Percentiles rank a stretch among this genome's conserved stretches.
Conservation (phyloP, 106 monocot species). For the Dendrobium catenatum region DNA sequence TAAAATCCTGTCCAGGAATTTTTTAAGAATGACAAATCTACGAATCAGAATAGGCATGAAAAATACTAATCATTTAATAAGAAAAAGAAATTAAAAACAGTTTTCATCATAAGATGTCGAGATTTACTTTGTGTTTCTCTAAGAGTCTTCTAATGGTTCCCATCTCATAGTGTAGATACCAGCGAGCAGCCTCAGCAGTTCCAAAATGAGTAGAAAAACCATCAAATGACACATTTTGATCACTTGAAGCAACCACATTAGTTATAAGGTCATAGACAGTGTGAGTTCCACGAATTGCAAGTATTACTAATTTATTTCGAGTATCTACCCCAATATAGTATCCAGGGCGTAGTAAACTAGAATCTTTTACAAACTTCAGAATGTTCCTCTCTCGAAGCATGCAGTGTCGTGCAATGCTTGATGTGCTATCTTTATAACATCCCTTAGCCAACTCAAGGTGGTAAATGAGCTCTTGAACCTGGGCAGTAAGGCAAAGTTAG, state of each 20-base stretch:
- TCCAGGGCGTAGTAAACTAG: constrained; percentile 90
- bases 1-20: constrained; percentile 52
- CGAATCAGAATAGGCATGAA: background rate
- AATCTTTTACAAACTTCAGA: constrained; percentile 83
- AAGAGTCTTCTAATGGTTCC: constrained; percentile 61
- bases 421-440: constrained; percentile 64
- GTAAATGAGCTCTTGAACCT: constrained; percentile 95
- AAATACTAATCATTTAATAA: background rate
- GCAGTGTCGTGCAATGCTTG: constrained; percentile 63
- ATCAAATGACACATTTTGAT: constrained; percentile 59
- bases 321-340: constrained; percentile 86
- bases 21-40: background rate
- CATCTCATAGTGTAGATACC: constrained; percentile 79
- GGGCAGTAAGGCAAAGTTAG: background rate
- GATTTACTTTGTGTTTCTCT: constrained; percentile 64
- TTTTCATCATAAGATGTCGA: background rate
- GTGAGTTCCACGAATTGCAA: constrained; percentile 96
- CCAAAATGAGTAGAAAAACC: constrained; percentile 93
- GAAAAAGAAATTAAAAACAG: background rate
- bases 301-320: constrained; percentile 66
- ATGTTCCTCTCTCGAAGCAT: constrained; percentile 94
- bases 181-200: constrained; percentile 85
- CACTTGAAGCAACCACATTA: constrained; percentile 69
- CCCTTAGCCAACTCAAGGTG: constrained; percentile 87
- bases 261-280: constrained; percentile 93